Percentiles rank a stretch among this genome's conserved stretches.
phyloP scores from a whole-genome alignment of 192 early-diverging fungal species.

The Allomyces arbusculus region DNA sequence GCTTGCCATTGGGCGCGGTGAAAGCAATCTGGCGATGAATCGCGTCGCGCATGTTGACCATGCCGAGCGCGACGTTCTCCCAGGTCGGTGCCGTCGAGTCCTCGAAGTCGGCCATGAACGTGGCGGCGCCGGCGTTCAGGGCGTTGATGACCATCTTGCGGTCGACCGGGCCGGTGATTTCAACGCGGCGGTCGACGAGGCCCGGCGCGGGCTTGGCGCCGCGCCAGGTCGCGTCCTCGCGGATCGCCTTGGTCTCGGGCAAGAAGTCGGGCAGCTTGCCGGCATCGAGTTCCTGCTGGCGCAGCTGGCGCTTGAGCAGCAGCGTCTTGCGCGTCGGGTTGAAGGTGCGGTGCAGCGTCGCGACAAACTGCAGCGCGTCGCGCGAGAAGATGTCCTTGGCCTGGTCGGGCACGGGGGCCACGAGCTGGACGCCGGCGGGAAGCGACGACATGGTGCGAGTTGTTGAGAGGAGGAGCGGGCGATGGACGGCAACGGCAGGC shows the following conservation, averaged over 20 bases:
- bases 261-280: conserved; percentile 74
- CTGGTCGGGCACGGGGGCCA: conserved; percentile 24
- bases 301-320: conserved; percentile 52
- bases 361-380: conserved; percentile 65
- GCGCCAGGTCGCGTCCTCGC: conserved; percentile 74
- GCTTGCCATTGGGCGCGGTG: conserved; percentile 76
- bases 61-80: conserved; percentile 75
- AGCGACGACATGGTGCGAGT: not conserved
- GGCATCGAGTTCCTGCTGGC: conserved; percentile 60
- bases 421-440: conserved; percentile 10
- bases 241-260: conserved; percentile 76
- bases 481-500: no score
- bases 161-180: conserved; percentile 95
- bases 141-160: conserved; percentile 99
- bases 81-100: conserved; percentile 97
- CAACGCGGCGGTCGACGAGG: conserved; percentile 74
- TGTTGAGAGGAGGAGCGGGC: no score
- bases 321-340: conserved; percentile 73
- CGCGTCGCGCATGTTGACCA: conserved; percentile 88
- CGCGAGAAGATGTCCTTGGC: conserved; percentile 55
- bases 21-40: conserved; percentile 67
- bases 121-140: conserved; percentile 78
- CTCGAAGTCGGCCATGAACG: conserved; percentile 99
- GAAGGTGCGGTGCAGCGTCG: conserved; percentile 76
- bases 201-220: conserved; percentile 77